These are phyloP conservation scores for Xerocomus potaroensis DNA, from an alignment of 768 basidiomycete species.

Conservation along the genomic window DNA sequence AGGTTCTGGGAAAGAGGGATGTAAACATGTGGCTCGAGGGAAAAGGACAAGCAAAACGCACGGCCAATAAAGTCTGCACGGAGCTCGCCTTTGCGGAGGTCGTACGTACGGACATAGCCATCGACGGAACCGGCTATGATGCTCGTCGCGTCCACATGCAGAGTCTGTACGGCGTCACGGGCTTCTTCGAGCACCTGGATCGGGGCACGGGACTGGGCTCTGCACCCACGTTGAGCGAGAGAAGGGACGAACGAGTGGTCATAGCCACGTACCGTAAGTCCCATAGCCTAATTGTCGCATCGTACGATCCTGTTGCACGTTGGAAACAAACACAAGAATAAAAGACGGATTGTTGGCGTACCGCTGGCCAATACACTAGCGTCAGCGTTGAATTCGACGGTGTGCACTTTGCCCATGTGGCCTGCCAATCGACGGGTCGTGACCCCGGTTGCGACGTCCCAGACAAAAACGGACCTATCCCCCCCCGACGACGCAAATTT, in stretches of 20 bases:
- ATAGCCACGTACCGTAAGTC: slow-evolving; percentile 65
- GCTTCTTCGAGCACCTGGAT: slow-evolving; percentile 92
- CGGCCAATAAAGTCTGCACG: slow-evolving; percentile 88
- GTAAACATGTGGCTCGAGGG: not conserved
- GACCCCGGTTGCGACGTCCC: slow-evolving; percentile 90
- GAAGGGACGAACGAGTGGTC: no score
- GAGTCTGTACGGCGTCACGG: slow-evolving; percentile 77
- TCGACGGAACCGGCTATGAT: slow-evolving; percentile 87
- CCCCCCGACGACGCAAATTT: slow-evolving; percentile 93
- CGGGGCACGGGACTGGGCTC: slow-evolving; percentile 73
- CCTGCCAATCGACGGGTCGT: slow-evolving; percentile 82
- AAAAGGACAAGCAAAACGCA: slow-evolving; percentile 42
- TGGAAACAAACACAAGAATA: not conserved
- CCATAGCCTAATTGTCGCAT: slow-evolving; percentile 89
- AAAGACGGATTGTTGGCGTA: slow-evolving; percentile 32
- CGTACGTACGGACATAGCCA: slow-evolving; percentile 89
- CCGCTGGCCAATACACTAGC: slow-evolving; percentile 87
- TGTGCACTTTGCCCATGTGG: slow-evolving; percentile 87
- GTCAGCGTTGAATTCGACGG: slow-evolving; percentile 86
- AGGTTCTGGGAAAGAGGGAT: slow-evolving; percentile 51
- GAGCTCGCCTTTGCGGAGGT: slow-evolving; percentile 89
- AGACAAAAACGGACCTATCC: slow-evolving; percentile 87
- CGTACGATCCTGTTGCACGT: slow-evolving; percentile 71
- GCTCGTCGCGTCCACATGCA: slow-evolving; percentile 61
- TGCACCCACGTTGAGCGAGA: slow-evolving; percentile 23